Evolutionary conservation across 2,329 filamentous ascomycete species (phyloP), one percentile per base, ranked within the genome.

Genomic region (Arthrobotrys sphaeroides): DNA sequence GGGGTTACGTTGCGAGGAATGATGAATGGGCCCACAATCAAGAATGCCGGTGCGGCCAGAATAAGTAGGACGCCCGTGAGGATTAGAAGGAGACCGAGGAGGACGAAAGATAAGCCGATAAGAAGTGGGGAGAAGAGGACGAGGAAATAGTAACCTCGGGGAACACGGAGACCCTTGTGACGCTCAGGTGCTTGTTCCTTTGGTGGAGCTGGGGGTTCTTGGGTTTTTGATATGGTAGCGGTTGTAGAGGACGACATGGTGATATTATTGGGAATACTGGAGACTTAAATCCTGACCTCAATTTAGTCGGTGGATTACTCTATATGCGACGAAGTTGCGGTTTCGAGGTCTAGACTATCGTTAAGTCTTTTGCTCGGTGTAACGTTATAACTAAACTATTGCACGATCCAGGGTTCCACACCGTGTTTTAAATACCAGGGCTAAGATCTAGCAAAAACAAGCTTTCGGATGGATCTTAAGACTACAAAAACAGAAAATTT

Each of bases 91-190:
- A 75, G 49, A 7, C 72, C 72, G 13, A 68, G 57, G 18, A 75
- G 10, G 0, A 75, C 45, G 20, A 64, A 69, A 4, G 64, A 69
- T 3, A 75, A 64, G n/a, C 72, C 72, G 57, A 75, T 42, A 12
- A 75, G 45, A 13, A 75, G 57, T 0, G 72, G 72, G 1, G 72
- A 75, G 40, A 75, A 64, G 40, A 75, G 72, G 33, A 75, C 64
- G 16, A 75, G 72, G 20, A 69, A 75, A 24, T 75, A 75, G 49
- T 75, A 75, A 20, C 64, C 72, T 2, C 64, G 57, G 18, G 72
- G 55, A 9, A 75, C 2, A n/a, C 24, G 64, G 16, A 75, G 16
- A 9, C 22, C 38, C 16, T 42, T 53, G 28, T 20, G 16, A 1
- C n/a, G 10, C n/a, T 53, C 13, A 7, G 26, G n/a, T 6, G n/a